Evolutionary conservation across 2,329 filamentous ascomycete genomes (phyloP).

Genomic region (Fusarium tricinctum): DNA sequence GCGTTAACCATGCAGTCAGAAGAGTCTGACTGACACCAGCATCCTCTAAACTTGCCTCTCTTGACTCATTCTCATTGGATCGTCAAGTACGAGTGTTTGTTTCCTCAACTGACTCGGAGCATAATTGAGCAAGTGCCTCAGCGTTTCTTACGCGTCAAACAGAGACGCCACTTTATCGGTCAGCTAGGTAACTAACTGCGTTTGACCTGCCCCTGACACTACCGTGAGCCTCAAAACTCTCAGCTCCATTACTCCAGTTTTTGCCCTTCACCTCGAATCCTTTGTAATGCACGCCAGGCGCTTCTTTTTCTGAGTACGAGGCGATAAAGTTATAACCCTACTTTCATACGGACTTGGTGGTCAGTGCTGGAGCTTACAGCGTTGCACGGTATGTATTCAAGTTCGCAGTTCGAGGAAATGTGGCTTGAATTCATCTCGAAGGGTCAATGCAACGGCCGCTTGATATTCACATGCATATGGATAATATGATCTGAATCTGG

Average conservation of each 20-base stretch:
- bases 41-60: conserved; percentile 22
- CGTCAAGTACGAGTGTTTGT: conserved; percentile 4
- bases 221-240: conserved; percentile 30
- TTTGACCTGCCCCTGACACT: conserved; percentile 31
- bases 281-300: neutral
- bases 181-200: neutral
- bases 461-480: neutral
- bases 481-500: neutral
- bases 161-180: conserved; percentile 16
- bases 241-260: conserved; percentile 28
- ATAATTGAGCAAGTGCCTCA: conserved; percentile 5
- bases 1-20: conserved; percentile 21
- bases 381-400: no score
- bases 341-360: no score
- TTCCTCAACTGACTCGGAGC: conserved; percentile 26
- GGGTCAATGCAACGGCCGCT: neutral
- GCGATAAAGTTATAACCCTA: neutral
- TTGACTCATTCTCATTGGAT: conserved; percentile 21
- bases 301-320: no score
- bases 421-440: no score
- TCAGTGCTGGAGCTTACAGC: no score
- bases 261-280: conserved; percentile 3
- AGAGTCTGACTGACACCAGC: neutral
- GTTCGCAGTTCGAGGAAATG: no score
- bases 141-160: conserved; percentile 37